These are phyloP conservation scores for Hanseniaspora pseudoguilliermondii DNA, from an alignment of 805 yeast genomes.

Conservation along the genomic window DNA sequence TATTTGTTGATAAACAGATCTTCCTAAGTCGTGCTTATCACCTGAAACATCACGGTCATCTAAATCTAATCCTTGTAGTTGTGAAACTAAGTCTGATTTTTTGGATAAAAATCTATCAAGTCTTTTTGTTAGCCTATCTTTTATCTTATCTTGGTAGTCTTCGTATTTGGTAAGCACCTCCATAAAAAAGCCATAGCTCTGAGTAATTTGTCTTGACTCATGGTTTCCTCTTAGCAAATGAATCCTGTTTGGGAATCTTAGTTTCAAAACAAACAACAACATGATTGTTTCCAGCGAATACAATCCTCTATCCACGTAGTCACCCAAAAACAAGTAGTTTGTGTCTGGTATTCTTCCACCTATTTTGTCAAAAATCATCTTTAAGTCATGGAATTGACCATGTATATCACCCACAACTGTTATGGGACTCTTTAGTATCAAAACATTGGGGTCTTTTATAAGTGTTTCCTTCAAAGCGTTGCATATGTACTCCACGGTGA, in stretches of 20 bases:
- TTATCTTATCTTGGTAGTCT: not conserved
- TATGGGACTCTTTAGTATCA: constrained; percentile 71
- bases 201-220: constrained; percentile 92
- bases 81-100: not conserved
- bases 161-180: constrained; percentile 79
- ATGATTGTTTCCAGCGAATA: constrained; percentile 89
- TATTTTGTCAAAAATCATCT: constrained; percentile 73
- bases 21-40: constrained; percentile 29
- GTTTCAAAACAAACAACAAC: constrained; percentile 63
- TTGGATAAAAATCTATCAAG: not conserved
- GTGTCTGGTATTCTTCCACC: constrained; percentile 92
- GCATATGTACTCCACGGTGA: constrained; percentile 59
- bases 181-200: constrained; percentile 91
- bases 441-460: constrained; percentile 72
- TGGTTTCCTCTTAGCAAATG: constrained; percentile 86
- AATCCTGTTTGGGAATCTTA: constrained; percentile 77
- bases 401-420: constrained; percentile 96
- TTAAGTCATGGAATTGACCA: constrained; percentile 87
- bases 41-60: not conserved
- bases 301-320: constrained; percentile 91
- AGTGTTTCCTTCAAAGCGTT: constrained; percentile 71
- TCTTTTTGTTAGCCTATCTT: not conserved
- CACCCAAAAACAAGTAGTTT: constrained; percentile 85
- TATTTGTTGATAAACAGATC: constrained; percentile 70
- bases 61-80: not conserved